Evolutionary conservation across 2,329 filamentous ascomycete genomes (phyloP).

Genomic region (Trichoderma koningii): DNA sequence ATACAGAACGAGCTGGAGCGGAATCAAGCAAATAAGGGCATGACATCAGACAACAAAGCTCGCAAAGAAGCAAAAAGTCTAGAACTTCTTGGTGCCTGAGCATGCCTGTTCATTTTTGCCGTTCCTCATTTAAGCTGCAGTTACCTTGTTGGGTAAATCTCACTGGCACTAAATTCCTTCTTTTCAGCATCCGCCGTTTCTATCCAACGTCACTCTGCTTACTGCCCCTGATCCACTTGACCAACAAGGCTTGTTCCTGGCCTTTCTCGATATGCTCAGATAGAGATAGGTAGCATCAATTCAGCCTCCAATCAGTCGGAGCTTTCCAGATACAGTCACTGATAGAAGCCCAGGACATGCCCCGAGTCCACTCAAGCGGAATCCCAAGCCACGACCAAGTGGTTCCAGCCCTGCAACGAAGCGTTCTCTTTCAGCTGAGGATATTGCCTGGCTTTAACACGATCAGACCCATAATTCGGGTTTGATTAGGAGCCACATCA

Average conservation of each 20-base stretch:
- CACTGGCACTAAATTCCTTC: neutral
- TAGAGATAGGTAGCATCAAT: neutral
- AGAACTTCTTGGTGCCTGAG: neutral
- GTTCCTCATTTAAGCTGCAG: neutral
- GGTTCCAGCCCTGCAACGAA: neutral
- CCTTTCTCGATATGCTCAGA: neutral
- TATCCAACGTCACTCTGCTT: neutral
- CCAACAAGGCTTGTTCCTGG: neutral
- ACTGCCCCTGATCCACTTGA: neutral
- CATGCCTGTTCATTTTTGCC: neutral
- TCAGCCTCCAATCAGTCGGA: too few species aligned
- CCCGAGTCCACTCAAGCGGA: neutral
- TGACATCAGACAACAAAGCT: neutral
- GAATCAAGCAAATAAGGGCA: neutral
- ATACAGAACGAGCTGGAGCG: neutral
- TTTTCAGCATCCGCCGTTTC: neutral
- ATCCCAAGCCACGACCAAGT: neutral
- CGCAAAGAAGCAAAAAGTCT: neutral
- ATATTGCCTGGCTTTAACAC: neutral
- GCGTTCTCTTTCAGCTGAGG: neutral
- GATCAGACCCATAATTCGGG: neutral
- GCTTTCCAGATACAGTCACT: too few species aligned
- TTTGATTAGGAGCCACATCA: constrained; percentile 7
- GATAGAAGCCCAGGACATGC: too few species aligned
- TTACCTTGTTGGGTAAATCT: constrained; percentile 11